Conservation (phyloP, 371 early-diverging fungal species). For the Mortierella sp. region DNA sequence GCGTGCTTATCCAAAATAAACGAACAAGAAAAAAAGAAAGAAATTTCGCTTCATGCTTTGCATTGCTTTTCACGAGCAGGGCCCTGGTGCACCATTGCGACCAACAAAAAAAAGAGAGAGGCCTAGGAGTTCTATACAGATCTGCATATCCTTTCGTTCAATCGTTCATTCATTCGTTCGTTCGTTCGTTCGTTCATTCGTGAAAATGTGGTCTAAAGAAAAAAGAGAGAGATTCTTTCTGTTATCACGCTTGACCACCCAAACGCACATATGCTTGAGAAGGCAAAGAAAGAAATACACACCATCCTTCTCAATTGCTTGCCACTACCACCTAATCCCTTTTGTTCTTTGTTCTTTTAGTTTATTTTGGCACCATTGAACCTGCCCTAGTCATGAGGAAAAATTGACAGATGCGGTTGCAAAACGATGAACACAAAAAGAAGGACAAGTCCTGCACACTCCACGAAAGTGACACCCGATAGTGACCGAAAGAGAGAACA, state of each 20-base stretch:
- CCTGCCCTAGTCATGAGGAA: background rate
- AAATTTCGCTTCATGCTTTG: background rate
- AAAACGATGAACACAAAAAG: background rate
- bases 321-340: background rate
- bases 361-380: background rate
- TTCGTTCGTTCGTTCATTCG: too few species aligned
- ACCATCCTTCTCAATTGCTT: background rate
- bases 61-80: background rate
- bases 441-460: background rate
- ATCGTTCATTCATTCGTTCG: too few species aligned
- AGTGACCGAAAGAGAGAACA: background rate
- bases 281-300: background rate
- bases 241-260: background rate
- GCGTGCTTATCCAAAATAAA: slow-evolving; percentile 12
- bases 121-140: slow-evolving; percentile 2
- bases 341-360: background rate
- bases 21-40: background rate
- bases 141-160: background rate
- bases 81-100: background rate
- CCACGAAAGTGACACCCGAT: background rate
- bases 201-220: background rate
- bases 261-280: background rate
- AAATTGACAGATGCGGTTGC: background rate
- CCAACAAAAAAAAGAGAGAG: background rate
- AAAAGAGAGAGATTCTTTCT: background rate